Evolutionary conservation across 208 protist genomes (phyloP).

Genomic region (Tritrichomonas musculus): DNA sequence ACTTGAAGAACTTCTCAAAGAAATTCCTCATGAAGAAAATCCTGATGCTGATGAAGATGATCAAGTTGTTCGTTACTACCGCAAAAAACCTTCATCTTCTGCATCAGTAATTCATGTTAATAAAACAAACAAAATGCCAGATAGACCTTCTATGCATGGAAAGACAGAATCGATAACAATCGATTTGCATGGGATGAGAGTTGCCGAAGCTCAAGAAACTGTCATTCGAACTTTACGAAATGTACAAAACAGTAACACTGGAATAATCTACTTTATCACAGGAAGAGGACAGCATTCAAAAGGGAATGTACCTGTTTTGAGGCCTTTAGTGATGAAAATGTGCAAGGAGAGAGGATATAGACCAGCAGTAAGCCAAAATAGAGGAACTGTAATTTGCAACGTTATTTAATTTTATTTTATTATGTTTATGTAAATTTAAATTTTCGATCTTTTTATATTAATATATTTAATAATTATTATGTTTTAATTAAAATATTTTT

Average conservation of each 20-base stretch:
- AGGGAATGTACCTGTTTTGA: neutral
- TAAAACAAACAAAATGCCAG: too few species aligned
- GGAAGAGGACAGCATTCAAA: neutral
- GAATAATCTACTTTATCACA: neutral
- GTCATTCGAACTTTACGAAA: neutral
- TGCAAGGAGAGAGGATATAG: neutral
- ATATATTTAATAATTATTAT: too few species aligned
- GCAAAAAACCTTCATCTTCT: too few species aligned
- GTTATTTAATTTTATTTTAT: neutral
- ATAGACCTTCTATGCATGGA: too few species aligned
- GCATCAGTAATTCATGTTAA: too few species aligned
- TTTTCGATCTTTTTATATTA: too few species aligned
- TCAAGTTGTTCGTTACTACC: too few species aligned
- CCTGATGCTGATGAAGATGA: neutral
- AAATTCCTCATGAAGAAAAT: neutral
- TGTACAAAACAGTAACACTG: neutral
- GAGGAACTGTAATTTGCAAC: neutral
- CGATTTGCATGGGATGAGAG: neutral
- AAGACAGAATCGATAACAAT: neutral
- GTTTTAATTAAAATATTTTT: too few species aligned
- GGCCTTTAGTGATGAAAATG: neutral
- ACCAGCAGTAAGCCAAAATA: neutral
- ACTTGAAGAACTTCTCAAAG: neutral
- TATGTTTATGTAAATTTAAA: too few species aligned
- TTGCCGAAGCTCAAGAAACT: neutral